Base-by-base conservation (phyloP, 2,329 filamentous ascomycete genomes). In the Sporothrix dimorphospora region DNA sequence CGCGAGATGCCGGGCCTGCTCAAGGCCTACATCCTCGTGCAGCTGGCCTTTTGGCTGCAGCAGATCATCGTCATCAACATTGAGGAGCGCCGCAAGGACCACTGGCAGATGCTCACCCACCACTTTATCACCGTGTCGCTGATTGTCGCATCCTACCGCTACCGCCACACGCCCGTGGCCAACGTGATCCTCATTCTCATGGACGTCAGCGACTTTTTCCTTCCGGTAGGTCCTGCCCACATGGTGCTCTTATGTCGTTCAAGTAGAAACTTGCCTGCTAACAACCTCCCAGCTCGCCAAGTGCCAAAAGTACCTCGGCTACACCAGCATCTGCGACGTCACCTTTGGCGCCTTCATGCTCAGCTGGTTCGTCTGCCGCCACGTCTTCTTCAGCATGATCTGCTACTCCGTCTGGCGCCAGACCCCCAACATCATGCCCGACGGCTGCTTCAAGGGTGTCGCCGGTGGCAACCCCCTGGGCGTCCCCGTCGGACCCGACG, bases 61-160 rank as follows among this genome's bases (percentile, higher is more conserved):
- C 94, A 97, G 82, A 92, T 98, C 75, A 85, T 98, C 42, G 93
- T 98, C 72, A 93, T 98, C 80, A 92, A 98, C 82, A 94, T 98
- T 73, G 96, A 99, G 82, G 93, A 97, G 82, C 90, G 92, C 76
- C 89, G 96, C 78, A 98, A 98, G 83, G 96, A 99, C 78, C 92
- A 98, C 82, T 92, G 90, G 84, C 95, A 98, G 82, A 98, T 98
- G 96, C 90, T 98, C 76, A 91, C 90, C 21, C 96, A 98, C 81
- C 96, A 99, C 83, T 88, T 98, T 79, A 90, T 98, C 79, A 99
- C 96, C 24, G 93, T 91, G 78, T 84, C 86, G 5, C 89, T 99
- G 59, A 90, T 99, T 75, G 90, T 90, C 72, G 87, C 90, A 42
- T 95, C 92, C 75, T 98, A 98, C 80, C 88, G 90, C 76, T 97